Evolutionary conservation across 2,329 filamentous ascomycete species (phyloP), one percentile per base, ranked within the genome.

Genomic region (Xylariaceae sp.): DNA sequence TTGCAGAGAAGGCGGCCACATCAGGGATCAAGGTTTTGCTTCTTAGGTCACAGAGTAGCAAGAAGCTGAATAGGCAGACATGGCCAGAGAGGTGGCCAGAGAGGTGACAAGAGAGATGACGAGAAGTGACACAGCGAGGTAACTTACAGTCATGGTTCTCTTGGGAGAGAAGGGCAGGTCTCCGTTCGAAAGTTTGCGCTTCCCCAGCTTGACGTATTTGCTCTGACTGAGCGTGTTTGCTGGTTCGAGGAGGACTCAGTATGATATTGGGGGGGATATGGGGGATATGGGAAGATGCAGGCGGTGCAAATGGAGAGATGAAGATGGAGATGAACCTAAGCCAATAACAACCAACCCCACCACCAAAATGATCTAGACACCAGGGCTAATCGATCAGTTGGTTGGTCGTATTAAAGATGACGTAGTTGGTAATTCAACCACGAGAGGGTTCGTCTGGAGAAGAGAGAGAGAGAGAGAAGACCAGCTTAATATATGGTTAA

Each of bases 181-280:
- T 77, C 81, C 82, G 76, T 78, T 76, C 64, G 85, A 88, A 67
- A 85, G 77, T 76, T 85, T 88, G 75, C 85, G 84, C 79, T 88
- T 88, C 80, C 83, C 84, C 82, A 83, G 81, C 74, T 83, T 83
- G 78, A 73, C 77, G 62, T 59, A 57, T 60, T 64, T 65, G 60
- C 61, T 56, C 57, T 55, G 49, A 50, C 47, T 49, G 61, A 60
- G 52, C 47, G 19, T 19, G 18, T 16, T 41, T 48, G n/a, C 26
- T 10, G 26, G n/a, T 29, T 29, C 26, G 26, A 29, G 26, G 41
- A 5, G 9, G 20, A 20, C 5, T 20, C 14, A 4, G 16, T 19
- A 14, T 7, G 19, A 12, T 12, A 23, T 14, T n/a, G n/a, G 44
- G 44, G 12, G 29, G 4, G 6, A 40, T 51, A 54, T 40, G 41